Conservation (phyloP, 139 green algal species). For the Coelastrella sp. region DNA sequence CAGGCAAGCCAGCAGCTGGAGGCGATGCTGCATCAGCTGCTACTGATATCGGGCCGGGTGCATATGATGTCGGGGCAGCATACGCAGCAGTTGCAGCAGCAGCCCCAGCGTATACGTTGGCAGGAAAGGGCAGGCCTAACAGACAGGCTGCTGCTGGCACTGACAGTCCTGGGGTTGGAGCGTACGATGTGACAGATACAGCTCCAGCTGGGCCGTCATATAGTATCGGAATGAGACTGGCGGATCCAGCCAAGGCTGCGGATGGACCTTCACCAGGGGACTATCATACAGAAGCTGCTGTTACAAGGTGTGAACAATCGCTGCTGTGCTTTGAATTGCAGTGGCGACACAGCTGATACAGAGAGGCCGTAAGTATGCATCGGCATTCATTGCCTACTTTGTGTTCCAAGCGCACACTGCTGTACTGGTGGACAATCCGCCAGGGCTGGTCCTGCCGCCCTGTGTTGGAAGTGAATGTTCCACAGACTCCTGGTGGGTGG, state of each 20-base stretch:
- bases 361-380: no score
- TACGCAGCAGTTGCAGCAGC: constrained; percentile 5
- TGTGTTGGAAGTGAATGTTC: no score
- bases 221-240: not conserved
- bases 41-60: not conserved
- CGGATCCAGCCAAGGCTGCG: not conserved
- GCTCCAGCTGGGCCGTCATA: not conserved
- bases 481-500: no score
- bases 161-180: not conserved
- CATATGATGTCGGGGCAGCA: not conserved
- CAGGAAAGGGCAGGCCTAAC: constrained; percentile 9
- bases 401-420: no score
- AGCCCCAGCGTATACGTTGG: not conserved
- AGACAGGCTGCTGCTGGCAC: not conserved
- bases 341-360: not conserved
- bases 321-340: not conserved
- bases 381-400: no score
- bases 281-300: not conserved
- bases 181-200: not conserved
- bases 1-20: not conserved
- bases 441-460: no score
- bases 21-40: not conserved
- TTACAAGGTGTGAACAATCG: not conserved
- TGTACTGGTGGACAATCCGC: no score
- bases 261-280: not conserved